phyloP scores from a whole-genome alignment of 805 yeast genomes.

The Yamadazyma ubonensis region DNA sequence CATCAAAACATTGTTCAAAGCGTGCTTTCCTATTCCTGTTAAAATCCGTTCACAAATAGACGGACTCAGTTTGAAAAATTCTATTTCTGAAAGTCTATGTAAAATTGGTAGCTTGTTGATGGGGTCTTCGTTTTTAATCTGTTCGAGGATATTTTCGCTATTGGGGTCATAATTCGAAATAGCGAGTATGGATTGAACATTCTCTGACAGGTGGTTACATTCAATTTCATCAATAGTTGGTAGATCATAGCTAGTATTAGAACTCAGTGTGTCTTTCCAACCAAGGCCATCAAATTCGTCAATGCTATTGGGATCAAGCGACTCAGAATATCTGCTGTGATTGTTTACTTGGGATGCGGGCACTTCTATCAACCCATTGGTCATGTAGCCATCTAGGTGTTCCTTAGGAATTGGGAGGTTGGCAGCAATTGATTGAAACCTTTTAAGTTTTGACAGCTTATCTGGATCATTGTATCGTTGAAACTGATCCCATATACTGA shows the following conservation, averaged over 20 bases:
- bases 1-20: constrained; percentile 11
- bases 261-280: too few relatives aligned
- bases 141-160: not conserved
- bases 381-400: too few relatives aligned
- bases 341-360: too few relatives aligned
- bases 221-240: not conserved
- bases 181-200: not conserved
- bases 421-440: not conserved
- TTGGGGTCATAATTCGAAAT: not conserved
- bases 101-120: not conserved
- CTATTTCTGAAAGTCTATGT: not conserved
- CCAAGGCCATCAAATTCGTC: too few relatives aligned
- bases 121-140: not conserved
- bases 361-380: too few relatives aligned
- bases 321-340: too few relatives aligned
- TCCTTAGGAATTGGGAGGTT: not conserved
- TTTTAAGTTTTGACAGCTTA: not conserved
- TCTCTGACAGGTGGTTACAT: not conserved
- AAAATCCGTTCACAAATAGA: not conserved
- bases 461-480: not conserved
- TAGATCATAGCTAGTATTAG: too few relatives aligned
- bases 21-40: constrained; percentile 2
- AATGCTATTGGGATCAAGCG: too few relatives aligned
- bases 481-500: not conserved
- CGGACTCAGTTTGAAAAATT: not conserved